These are phyloP conservation scores for Planoprotostelium fungivorum DNA, from an alignment of 78 protist species.

Conservation along the genomic window DNA sequence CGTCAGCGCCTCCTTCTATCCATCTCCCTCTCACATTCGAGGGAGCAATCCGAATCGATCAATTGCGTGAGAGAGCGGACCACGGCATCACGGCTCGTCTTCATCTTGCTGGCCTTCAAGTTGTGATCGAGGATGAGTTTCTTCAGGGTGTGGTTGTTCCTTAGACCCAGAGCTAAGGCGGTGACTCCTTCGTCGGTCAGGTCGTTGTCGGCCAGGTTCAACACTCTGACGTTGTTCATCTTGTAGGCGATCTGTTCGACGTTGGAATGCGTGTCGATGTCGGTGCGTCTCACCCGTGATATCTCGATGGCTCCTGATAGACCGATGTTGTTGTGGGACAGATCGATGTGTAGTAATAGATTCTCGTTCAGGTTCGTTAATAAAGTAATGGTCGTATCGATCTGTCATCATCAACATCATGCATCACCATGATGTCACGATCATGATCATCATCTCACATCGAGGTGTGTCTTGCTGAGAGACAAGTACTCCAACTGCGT, in stretches of 20 bases:
- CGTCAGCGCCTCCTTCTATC: too few species aligned
- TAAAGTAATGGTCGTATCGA: not conserved
- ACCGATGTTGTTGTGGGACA: not conserved
- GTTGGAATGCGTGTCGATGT: not conserved
- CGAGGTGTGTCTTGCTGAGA: not conserved
- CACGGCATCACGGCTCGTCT: conserved; percentile 21
- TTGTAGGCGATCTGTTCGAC: not conserved
- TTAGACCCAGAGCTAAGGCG: conserved; percentile 40
- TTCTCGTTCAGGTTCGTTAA: not conserved
- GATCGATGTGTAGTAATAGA: not conserved
- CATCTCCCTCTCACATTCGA: not conserved
- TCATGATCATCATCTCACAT: not conserved
- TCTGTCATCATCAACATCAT: not conserved
- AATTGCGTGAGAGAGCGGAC: conserved; percentile 26
- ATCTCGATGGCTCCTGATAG: not conserved
- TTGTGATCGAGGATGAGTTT: conserved; percentile 44
- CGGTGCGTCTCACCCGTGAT: not conserved
- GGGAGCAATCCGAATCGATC: not conserved
- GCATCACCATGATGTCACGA: not conserved
- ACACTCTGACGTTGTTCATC: conserved; percentile 22
- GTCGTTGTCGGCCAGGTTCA: conserved; percentile 58
- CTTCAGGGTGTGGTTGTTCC: conserved; percentile 28
- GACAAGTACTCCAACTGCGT: not conserved
- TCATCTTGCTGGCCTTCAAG: conserved; percentile 39
- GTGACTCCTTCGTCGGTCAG: conserved; percentile 68